A percentile compares a stretch with the other conserved stretches of the same genome.
Evolutionary conservation across 441 rosid species (phyloP).

Genomic region (California macrophylla): DNA sequence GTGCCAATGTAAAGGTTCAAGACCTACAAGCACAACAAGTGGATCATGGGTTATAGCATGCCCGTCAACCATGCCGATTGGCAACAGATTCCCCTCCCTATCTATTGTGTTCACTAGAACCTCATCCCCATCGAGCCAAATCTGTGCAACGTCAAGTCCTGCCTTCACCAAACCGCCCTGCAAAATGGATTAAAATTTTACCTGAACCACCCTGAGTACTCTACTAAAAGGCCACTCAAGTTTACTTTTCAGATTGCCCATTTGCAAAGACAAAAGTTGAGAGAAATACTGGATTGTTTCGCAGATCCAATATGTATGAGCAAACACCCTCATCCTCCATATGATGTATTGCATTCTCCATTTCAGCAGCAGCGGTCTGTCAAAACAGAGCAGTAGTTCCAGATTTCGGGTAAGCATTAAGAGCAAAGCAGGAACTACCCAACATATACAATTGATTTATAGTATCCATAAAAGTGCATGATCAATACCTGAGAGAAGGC

Average conservation of each 20-base stretch:
- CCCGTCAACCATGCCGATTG: slow-evolving; percentile 62
- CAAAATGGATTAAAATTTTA: slow-evolving; percentile 9
- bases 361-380: slow-evolving; percentile 74
- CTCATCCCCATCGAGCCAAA: slow-evolving; percentile 88
- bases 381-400: slow-evolving; percentile 13
- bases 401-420: neutral
- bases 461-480: neutral
- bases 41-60: slow-evolving; percentile 81
- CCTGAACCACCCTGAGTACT: neutral
- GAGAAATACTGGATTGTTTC: slow-evolving; percentile 66
- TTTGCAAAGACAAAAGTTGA: neutral
- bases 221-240: neutral
- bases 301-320: slow-evolving; percentile 69
- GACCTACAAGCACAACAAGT: slow-evolving; percentile 76
- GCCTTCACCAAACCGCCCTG: slow-evolving; percentile 91
- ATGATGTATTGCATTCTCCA: slow-evolving; percentile 55
- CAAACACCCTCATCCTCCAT: slow-evolving; percentile 68
- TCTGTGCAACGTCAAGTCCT: slow-evolving; percentile 79
- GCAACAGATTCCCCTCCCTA: slow-evolving; percentile 61
- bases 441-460: neutral
- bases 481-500: slow-evolving; percentile 65
- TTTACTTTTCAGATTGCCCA: slow-evolving; percentile 6
- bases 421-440: neutral
- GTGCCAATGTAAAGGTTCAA: neutral
- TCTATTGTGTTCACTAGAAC: slow-evolving; percentile 76